These are phyloP conservation scores for Alternaria sp. DNA, from an alignment of 2,329 filamentous ascomycete species.

Conservation along the genomic window DNA sequence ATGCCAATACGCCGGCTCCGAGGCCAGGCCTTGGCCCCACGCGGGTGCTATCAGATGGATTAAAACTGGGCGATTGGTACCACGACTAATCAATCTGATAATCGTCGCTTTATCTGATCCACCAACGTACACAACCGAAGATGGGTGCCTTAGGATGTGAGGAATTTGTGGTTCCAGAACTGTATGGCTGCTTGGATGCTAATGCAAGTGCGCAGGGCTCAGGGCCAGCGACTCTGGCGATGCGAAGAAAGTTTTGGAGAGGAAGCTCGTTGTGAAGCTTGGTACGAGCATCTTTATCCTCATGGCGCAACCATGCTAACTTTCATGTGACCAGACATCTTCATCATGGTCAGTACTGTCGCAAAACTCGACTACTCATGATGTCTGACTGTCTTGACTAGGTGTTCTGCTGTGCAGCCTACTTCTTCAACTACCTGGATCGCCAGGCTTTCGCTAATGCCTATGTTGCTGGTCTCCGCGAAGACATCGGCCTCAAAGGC, in stretches of 20 bases:
- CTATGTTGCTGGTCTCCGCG: conserved; percentile 33
- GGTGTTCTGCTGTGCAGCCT: conserved; percentile 32
- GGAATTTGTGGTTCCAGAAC: not conserved
- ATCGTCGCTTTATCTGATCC: conserved; percentile 3
- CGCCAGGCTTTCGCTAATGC: conserved; percentile 32
- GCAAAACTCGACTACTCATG: not conserved
- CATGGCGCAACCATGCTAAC: not conserved
- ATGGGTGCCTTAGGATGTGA: conserved; percentile 1
- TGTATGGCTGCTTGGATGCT: not conserved
- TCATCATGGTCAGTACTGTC: conserved; percentile 3
- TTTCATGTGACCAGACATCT: not conserved
- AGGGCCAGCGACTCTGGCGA: not conserved
- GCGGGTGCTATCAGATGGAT: not conserved
- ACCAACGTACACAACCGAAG: not conserved
- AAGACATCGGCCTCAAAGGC: conserved; percentile 30
- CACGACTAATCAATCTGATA: not conserved
- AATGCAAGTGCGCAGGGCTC: not conserved
- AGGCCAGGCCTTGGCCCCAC: not conserved
- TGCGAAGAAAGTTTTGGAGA: conserved; percentile 2
- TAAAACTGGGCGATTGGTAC: not conserved
- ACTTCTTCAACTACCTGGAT: conserved; percentile 41
- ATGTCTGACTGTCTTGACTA: not conserved
- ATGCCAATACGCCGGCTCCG: not conserved
- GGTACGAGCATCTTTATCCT: not conserved
- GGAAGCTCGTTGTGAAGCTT: conserved; percentile 9